Base-by-base conservation (phyloP, 345 rosid species). In the Citropsis articulata region DNA sequence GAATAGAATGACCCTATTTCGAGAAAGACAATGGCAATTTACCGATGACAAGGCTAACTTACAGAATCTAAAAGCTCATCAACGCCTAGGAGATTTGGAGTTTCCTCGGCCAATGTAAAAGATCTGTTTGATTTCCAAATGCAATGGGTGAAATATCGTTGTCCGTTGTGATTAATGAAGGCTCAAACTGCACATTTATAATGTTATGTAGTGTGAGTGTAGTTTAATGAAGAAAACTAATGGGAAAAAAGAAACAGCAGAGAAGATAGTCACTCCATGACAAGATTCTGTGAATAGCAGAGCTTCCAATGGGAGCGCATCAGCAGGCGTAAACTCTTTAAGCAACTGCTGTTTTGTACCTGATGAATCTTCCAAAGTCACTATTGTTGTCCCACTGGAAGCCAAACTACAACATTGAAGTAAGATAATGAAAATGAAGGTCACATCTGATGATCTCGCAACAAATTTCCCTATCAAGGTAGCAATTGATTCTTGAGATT, bases 31-130 rank as follows among this genome's bases (percentile, higher is more conserved):
- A 13, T 42, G 48, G 48, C 16, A 12, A 42, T 13, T 7, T 64
- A 9, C 24, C 38, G 57, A 25, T 72, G 42, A 60, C 14, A 7
- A 50, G 6, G 55, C 31, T 42, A 50, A 82, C 95, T 88, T 74
- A 92, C 97, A 35, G 88, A 83, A 79, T 72, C 77, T 62, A 90
- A 81, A 85, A 90, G 90, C 77, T 90, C 89, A 77, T 87, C 90
- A 36, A 89, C 84, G 75, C 91, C 91, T 36, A 89, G 72, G 76
- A 92, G 91, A 66, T 73, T 80, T 2, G 79, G 83, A 75, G 77
- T 80, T 81, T 81, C 84, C 33, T 60, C 42, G 8, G 55, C 74
- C 63, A 81, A 83, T 67, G 73, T 48, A 65, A 77, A 80, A 68
- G 62, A 78, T 84, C 76, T 62, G 78, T 71, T 79, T 87, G 92